phyloP scores from a whole-genome alignment of 2,329 filamentous ascomycete species.

The Cercospora sesami region DNA sequence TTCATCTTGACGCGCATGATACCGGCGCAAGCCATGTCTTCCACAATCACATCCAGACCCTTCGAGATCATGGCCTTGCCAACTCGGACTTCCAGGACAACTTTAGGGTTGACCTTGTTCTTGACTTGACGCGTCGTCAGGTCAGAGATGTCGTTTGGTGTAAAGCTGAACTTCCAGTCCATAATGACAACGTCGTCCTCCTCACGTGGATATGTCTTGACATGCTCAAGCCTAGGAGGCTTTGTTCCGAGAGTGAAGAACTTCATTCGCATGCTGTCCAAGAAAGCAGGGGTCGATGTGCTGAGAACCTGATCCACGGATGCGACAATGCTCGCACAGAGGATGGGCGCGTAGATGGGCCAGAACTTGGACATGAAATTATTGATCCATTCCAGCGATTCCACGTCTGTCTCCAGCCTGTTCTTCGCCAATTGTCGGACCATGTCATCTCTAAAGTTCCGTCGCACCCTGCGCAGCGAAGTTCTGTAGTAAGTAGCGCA shows the following conservation, averaged over 20 bases:
- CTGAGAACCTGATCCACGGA: conserved; percentile 96
- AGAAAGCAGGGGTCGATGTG: conserved; percentile 83
- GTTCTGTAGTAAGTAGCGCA: conserved; percentile 97
- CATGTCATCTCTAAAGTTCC: conserved; percentile 95
- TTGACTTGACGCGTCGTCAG: conserved; percentile 86
- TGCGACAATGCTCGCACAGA: conserved; percentile 87
- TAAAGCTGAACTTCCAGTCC: conserved; percentile 99
- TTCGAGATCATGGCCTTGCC: conserved; percentile 98
- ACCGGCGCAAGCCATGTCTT: conserved; percentile 94
- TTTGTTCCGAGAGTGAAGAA: conserved; percentile 93
- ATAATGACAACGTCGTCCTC: conserved; percentile 95
- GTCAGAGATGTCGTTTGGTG: conserved; percentile 88
- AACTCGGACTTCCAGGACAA: conserved; percentile 90
- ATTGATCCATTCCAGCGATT: conserved; percentile 98
- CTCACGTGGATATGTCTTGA: conserved; percentile 95
- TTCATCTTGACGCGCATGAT: conserved; percentile 98
- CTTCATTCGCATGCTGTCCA: conserved; percentile 91
- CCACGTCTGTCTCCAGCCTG: conserved; percentile 82
- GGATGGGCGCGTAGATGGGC: conserved; percentile 95
- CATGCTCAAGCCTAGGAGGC: conserved; percentile 92
- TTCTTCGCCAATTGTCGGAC: conserved; percentile 84
- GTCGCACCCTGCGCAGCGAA: conserved; percentile 85
- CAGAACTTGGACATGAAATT: conserved; percentile 98
- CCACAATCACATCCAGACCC: conserved; percentile 93
- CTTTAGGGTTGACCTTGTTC: conserved; percentile 95